Base-by-base conservation (phyloP, 306 rosid species). In the Trifolium subterraneum region DNA sequence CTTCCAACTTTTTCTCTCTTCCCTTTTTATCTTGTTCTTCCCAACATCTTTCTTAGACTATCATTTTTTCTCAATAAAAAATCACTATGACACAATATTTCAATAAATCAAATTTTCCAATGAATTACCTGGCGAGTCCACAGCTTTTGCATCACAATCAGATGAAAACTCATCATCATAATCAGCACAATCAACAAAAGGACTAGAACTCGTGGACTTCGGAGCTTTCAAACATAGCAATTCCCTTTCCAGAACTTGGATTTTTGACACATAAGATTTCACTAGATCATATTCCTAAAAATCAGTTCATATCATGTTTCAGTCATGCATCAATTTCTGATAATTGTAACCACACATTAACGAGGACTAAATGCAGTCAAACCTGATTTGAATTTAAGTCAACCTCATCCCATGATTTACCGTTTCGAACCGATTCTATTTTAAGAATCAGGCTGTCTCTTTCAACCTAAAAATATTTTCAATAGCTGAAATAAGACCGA, bases 401-500 rank as follows among this genome's bases (percentile, higher is more conserved):
- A 19, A 92, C 84, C 85, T 90, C 96, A 67, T 92, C 98, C 95
- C 91, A 92, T 67, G 99, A 81, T 86, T 86, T 90, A 68, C 98
- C 99, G 19, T 88, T 90, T 60, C 98, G 85, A 45, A 74, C 82
- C 39, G 89, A 80, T 78, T 95, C 96, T 64, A 95, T 87, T 86
- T 84, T 87, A 88, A 92, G 55, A 68, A 84, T 70, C 70, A 90
- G 76, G 70, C 83, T 84, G 77, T 85, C 99, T 63, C 84, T 95
- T 78, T 95, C 99, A 78, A 95, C 98, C 99, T 95, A 68, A 70
- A 83, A 79, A 52, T 59, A 60, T 29, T 59, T 47, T 42, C 66
- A 38, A 63, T 25, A 61, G 60, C 23, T 44, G 54, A 31, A 64
- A 72, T 68, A 60, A 73, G 78, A 61, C 58, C 51, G 25, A 12